phyloP scores from a whole-genome alignment of 345 rosid species.

The Luvunga scandens region DNA sequence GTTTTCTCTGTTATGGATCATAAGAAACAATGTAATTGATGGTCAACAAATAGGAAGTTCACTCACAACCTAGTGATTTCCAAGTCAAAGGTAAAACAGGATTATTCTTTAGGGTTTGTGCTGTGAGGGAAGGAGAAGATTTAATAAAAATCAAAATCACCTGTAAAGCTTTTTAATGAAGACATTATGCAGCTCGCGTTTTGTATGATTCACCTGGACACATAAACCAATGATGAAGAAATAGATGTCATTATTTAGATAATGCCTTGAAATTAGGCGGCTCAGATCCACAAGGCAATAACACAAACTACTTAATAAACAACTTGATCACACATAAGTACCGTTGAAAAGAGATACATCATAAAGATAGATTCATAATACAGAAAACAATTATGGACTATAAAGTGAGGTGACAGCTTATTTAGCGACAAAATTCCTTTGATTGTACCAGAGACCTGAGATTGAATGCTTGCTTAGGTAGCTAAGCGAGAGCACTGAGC shows the following conservation, averaged over 20 bases:
- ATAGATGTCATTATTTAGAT: not conserved
- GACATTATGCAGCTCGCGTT: constrained; percentile 93
- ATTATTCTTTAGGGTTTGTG: not conserved
- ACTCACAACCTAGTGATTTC: not conserved
- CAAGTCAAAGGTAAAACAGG: not conserved
- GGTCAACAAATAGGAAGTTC: not conserved
- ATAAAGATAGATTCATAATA: not conserved
- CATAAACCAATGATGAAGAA: constrained; percentile 17
- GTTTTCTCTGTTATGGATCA: constrained; percentile 65
- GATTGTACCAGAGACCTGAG: not conserved
- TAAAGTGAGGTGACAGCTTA: not conserved
- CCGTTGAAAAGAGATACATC: not conserved
- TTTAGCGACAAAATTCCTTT: not conserved
- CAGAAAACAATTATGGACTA: not conserved
- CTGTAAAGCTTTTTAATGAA: constrained; percentile 96
- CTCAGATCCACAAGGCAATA: not conserved
- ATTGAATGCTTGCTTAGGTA: not conserved
- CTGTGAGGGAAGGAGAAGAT: not conserved
- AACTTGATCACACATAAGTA: not conserved
- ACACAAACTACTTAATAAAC: not conserved
- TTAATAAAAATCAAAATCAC: constrained; percentile 30
- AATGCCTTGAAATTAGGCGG: not conserved
- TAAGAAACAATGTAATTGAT: constrained; percentile 5
- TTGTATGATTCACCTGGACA: constrained; percentile 85
- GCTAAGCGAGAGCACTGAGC: not conserved